Conservation (phyloP, 2,329 filamentous ascomycete genomes). For the Teratosphaeriaceae sp. region DNA sequence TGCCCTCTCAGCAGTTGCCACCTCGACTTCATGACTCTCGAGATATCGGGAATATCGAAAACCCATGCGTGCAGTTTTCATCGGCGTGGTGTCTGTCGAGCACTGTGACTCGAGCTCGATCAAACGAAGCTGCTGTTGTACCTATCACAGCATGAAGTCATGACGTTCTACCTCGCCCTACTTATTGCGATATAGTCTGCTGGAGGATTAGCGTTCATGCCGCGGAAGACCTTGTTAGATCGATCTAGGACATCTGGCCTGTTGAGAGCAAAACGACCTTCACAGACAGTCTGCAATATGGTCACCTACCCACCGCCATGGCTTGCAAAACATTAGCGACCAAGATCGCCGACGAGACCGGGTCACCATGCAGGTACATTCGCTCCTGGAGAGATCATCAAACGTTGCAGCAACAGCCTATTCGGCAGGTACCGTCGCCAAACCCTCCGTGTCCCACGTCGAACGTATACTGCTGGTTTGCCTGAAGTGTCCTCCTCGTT, state of each 20-base stretch:
- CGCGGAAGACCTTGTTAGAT: too few relatives aligned
- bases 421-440: too few relatives aligned
- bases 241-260: too few relatives aligned
- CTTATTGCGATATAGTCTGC: neutral
- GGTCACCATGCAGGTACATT: too few relatives aligned
- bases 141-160: neutral
- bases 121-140: neutral
- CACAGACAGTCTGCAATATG: neutral
- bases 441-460: too few relatives aligned
- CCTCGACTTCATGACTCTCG: too few relatives aligned
- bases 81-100: neutral
- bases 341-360: neutral
- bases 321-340: neutral
- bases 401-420: too few relatives aligned
- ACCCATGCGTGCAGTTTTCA: too few relatives aligned
- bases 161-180: neutral
- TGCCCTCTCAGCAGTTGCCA: too few relatives aligned
- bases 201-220: neutral
- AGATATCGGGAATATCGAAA: too few relatives aligned
- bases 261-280: neutral
- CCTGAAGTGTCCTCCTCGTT: slow-evolving; percentile 1
- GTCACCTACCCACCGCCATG: neutral
- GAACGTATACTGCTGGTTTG: too few relatives aligned
- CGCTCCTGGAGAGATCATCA: too few relatives aligned
- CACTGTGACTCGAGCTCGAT: neutral